These are phyloP conservation scores for Xanthoconium stramineum DNA, from an alignment of 768 basidiomycete species.

Conservation along the genomic window DNA sequence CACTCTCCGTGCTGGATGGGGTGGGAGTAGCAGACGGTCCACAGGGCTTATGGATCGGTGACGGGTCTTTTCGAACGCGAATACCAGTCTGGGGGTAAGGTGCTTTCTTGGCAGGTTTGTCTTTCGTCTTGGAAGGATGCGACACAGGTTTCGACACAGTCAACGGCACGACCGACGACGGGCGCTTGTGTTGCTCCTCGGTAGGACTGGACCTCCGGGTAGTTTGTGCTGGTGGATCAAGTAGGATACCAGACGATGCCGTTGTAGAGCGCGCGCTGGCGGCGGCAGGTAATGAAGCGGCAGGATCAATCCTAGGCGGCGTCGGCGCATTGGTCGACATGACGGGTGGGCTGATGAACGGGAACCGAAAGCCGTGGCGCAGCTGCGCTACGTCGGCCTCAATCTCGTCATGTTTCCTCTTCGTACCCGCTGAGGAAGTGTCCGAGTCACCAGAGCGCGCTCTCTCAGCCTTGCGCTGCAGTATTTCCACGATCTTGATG, in stretches of 20 bases:
- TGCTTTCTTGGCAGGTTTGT: conserved; percentile 41
- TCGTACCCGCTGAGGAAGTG: conserved; percentile 30
- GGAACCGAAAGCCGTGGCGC: conserved; percentile 38
- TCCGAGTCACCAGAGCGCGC: conserved; percentile 20
- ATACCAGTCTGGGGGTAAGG: conserved; percentile 45
- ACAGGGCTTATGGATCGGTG: conserved; percentile 18
- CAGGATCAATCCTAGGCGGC: not conserved
- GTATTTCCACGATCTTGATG: conserved; percentile 37
- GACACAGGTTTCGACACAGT: conserved; percentile 11
- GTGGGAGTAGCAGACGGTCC: conserved; percentile 4
- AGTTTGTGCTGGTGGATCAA: conserved; percentile 1
- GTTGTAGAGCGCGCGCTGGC: not conserved
- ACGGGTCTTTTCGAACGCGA: conserved; percentile 40
- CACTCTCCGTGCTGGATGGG: conserved; percentile 12
- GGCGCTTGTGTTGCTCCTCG: conserved; percentile 16
- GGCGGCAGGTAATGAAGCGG: not conserved
- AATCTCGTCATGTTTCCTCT: conserved; percentile 43
- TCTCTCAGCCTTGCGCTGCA: conserved; percentile 40
- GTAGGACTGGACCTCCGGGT: not conserved
- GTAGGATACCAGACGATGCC: not conserved
- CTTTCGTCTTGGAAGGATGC: conserved; percentile 32
- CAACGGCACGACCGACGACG: conserved; percentile 4
- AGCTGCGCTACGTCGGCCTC: conserved; percentile 33
- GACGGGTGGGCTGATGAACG: conserved; percentile 40
- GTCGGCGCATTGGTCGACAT: conserved; percentile 9